Base-by-base conservation (phyloP, 306 rosid genomes). In the Dalbergia cultrata region DNA sequence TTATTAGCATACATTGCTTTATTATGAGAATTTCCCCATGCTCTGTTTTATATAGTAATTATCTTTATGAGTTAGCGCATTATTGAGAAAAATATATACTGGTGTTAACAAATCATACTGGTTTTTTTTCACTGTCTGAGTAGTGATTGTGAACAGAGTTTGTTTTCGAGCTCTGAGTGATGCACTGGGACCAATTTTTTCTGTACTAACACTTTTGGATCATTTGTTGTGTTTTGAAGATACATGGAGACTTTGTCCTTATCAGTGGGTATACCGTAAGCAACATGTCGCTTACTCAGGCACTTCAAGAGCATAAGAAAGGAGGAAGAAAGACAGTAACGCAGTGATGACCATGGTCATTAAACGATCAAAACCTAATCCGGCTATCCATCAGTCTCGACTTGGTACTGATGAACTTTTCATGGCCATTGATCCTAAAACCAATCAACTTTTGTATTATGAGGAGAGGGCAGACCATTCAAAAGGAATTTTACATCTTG, bases 321-420 rank as follows among this genome's bases (percentile, higher is more conserved):
- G 99, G 85, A 90, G 68, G 90, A 93, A 96, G 91, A 93, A 85
- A 75, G 97, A 96, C 86, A 88, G 85, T 79, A 94, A 96, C 49
- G 98, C 99, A 39, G 93, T 96, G 61, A 96, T 96, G 98, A 96
- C 99, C 45, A 88, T 96, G 94, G 94, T 96, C 85, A 88, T 92
- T 59, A 92, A 92, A 80, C 89, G 93, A 57, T 96, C 99, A 18
- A 96, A 96, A 90, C 86, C 97, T 85, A 85, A 93, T 79, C 92
- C 86, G 64, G 87, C 85, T 79, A 88, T 88, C 71, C 92, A 71
- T 39, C 99, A 96, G 86, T 92, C 99, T 88, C 96, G 98, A 77
- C 94, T 96, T 56, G 99, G 99, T 70, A 96, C 97, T 26, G 99
- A 96, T 74, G 99, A 93, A 85, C 85, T 96, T 64, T 93, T 93